Conservation (phyloP, 2,329 filamentous ascomycete genomes). For the Keithomyces neogunnii region DNA sequence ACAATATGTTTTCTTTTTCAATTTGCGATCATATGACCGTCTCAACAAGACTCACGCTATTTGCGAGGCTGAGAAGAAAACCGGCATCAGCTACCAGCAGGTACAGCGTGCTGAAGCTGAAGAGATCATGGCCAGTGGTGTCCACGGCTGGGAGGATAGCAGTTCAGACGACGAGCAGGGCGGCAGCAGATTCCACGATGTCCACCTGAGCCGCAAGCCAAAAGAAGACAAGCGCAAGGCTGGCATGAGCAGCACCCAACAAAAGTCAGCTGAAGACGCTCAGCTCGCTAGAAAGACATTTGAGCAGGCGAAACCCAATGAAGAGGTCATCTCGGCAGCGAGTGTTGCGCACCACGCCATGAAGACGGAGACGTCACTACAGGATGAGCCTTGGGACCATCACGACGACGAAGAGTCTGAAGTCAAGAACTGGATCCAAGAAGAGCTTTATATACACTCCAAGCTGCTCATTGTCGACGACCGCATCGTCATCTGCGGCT, state of each 20-base stretch:
- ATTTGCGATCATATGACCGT: slow-evolving; percentile 85
- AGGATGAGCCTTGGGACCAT: slow-evolving; percentile 66
- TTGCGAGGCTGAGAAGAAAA: slow-evolving; percentile 66
- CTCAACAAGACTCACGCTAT: slow-evolving; percentile 74
- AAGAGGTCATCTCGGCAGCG: slow-evolving; percentile 27
- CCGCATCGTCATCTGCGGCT: slow-evolving; percentile 73
- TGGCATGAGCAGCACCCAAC: slow-evolving; percentile 13
- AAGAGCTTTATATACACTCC: slow-evolving; percentile 91
- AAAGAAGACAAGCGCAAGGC: not conserved
- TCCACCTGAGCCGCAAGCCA: slow-evolving; percentile 20
- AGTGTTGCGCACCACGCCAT: slow-evolving; percentile 73
- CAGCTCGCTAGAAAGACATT: slow-evolving; percentile 43
- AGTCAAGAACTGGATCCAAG: slow-evolving; percentile 83
- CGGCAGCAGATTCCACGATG: slow-evolving; percentile 2
- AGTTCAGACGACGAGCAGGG: slow-evolving; percentile 19
- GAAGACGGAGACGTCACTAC: slow-evolving; percentile 51
- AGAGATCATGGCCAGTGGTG: slow-evolving; percentile 71
- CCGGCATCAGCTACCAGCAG: slow-evolving; percentile 77
- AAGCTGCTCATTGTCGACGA: slow-evolving; percentile 90
- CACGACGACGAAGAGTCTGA: slow-evolving; percentile 60
- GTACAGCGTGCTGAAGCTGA: slow-evolving; percentile 83
- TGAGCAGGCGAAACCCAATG: slow-evolving; percentile 35
- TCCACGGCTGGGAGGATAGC: slow-evolving; percentile 48
- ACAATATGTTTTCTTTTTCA: slow-evolving; percentile 87
- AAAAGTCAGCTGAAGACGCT: slow-evolving; percentile 27